phyloP scores from a whole-genome alignment of 139 green algal genomes.

The Tetraselmis chui region DNA sequence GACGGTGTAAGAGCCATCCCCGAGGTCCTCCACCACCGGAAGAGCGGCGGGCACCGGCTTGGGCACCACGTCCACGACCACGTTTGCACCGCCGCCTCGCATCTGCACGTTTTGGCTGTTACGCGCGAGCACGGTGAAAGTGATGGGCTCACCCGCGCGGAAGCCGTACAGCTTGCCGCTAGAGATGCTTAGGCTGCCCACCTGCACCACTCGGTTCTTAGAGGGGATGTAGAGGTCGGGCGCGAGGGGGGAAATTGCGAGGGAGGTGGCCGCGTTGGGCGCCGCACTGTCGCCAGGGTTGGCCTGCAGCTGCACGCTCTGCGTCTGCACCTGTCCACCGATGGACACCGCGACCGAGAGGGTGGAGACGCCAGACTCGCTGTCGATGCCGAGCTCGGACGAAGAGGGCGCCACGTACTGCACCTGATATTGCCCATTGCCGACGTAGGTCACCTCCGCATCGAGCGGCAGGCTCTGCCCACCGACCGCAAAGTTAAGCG shows the following conservation, averaged over 20 bases:
- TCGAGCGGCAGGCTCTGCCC: background rate
- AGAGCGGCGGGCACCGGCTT: background rate
- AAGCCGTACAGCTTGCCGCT: background rate
- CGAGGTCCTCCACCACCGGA: background rate
- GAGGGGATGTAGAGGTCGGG: background rate
- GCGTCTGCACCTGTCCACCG: background rate
- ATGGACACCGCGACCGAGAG: background rate
- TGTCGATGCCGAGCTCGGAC: background rate
- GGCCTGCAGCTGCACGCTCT: background rate
- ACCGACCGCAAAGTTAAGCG: background rate
- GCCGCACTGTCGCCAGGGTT: background rate
- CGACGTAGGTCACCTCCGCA: background rate
- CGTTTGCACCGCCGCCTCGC: no score
- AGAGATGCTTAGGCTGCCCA: background rate
- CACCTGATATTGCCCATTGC: background rate
- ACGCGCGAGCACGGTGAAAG: background rate
- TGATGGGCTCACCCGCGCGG: background rate
- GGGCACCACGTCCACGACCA: background rate
- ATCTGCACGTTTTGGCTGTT: background rate
- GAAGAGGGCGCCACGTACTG: background rate
- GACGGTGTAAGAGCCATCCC: background rate
- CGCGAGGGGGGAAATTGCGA: background rate
- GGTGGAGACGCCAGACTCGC: background rate
- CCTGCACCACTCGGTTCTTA: background rate
- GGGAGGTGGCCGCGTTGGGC: background rate